Evolutionary conservation across 208 protist genomes (phyloP), one percentile per base, ranked within the genome.

Genomic region (Strigomonas culicis): DNA sequence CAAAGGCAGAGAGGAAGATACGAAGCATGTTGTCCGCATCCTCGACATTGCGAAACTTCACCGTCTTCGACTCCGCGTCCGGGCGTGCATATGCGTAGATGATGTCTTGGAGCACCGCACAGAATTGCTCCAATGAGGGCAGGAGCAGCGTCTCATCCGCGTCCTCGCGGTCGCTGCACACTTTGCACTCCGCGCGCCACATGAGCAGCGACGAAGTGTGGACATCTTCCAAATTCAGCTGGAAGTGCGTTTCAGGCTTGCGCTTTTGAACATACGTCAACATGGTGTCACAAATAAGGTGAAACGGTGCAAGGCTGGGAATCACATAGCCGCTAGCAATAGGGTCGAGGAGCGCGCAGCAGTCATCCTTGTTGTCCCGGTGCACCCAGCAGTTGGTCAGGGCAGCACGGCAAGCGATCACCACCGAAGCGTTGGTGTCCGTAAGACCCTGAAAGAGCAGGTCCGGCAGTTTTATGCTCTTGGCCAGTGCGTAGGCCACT

Each of bases 1-100:
- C 78, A 70, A 96, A 91, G n/a, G 74, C 74, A 28, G 80, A 86
- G 46, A 96, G 77, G 4, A 96, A 62, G 17, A 93, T 73, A 46
- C 87, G 87, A 34, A 94, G 72, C 75, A 96, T 90, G 58, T 91
- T 86, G 63, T 93, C 87, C 0, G 83, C 85, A 57, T 94, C 85
- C 57, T 91, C 85, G 51, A 80, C 58, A 59, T 79, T 90, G 68
- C 84, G 84, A 59, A 93, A 93, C 27, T 84, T 87, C n/a, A 88
- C 84, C 32, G 72, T 76, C 60, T 88, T 89, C 4, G 77, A 59
- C 53, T 72, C 75, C n/a, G 71, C 75, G 44, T 96, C 84, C 0
- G 86, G 85, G 11, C 75, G 66, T 17, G 90, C 82, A 63, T 91
- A 96, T 46, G 82, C 78, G 70, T 91, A 88, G 8, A 96, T 73